phyloP scores from a whole-genome alignment of 2,329 filamentous ascomycete genomes.

The Monilinia vaccinii-corymbosi region DNA sequence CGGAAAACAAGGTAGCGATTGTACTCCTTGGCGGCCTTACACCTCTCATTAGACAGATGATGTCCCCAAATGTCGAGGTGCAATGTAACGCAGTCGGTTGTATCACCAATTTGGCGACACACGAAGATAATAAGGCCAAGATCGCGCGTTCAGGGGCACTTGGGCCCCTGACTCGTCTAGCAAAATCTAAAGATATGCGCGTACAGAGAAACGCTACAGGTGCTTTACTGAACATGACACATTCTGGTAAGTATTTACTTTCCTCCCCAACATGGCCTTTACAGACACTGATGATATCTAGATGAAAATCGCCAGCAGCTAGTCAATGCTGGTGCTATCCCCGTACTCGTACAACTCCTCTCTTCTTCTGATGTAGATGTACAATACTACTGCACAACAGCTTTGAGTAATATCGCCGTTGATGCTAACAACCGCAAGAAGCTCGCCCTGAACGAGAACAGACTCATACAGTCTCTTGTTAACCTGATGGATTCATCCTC shows the following conservation, averaged over 20 bases:
- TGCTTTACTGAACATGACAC: constrained; percentile 96
- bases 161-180: constrained; percentile 79
- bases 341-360: constrained; percentile 88
- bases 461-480: constrained; percentile 86
- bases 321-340: constrained; percentile 95
- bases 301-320: constrained; percentile 97
- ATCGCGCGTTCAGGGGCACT: constrained; percentile 92
- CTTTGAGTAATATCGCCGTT: constrained; percentile 96
- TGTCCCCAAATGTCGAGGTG: constrained; percentile 94
- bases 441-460: constrained; percentile 80
- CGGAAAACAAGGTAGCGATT: constrained; percentile 95
- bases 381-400: constrained; percentile 98
- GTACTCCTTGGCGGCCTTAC: constrained; percentile 83
- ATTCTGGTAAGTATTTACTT: constrained; percentile 61
- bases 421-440: constrained; percentile 86
- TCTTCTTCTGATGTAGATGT: constrained; percentile 92
- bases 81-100: constrained; percentile 98
- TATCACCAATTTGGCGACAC: constrained; percentile 95
- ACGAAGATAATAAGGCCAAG: constrained; percentile 98
- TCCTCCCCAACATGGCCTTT: neutral
- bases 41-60: constrained; percentile 95
- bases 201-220: constrained; percentile 97
- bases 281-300: constrained; percentile 32
- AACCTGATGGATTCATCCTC: constrained; percentile 96
- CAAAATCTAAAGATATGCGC: constrained; percentile 97